Evolutionary conservation across 73 alveolate genomes (phyloP).

Genomic region (Tetrahymena borealis): DNA sequence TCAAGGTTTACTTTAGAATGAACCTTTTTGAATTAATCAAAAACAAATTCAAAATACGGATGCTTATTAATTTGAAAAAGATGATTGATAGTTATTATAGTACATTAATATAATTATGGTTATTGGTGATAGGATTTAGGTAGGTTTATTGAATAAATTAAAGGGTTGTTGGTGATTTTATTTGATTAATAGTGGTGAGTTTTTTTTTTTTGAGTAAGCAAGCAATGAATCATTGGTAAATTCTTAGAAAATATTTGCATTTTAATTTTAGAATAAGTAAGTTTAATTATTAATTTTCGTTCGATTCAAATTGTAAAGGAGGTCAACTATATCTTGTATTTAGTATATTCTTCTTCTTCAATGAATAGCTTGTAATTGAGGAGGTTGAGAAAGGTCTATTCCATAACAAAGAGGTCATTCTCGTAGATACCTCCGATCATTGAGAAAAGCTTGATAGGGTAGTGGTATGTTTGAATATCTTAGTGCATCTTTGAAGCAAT

Average conservation of each 20-base stretch:
- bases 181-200: neutral
- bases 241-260: too few species aligned
- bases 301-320: neutral
- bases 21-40: too few species aligned
- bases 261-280: too few species aligned
- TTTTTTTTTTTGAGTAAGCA: neutral
- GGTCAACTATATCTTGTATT: neutral
- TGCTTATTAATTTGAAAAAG: too few species aligned
- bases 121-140: neutral
- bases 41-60: too few species aligned
- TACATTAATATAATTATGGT: neutral
- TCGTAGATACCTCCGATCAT: neutral
- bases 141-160: neutral
- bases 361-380: neutral
- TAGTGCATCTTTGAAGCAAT: neutral
- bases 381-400: neutral
- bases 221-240: too few species aligned
- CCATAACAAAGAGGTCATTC: neutral
- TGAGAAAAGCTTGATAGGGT: neutral
- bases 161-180: neutral
- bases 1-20: too few species aligned
- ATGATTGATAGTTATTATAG: too few species aligned
- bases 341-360: neutral
- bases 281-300: too few species aligned
- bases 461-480: neutral